A percentile compares a stretch with the other conserved stretches of the same genome.
phyloP scores from a whole-genome alignment of 2,329 filamentous ascomycete genomes.

The Cytospora paraplurivora region DNA sequence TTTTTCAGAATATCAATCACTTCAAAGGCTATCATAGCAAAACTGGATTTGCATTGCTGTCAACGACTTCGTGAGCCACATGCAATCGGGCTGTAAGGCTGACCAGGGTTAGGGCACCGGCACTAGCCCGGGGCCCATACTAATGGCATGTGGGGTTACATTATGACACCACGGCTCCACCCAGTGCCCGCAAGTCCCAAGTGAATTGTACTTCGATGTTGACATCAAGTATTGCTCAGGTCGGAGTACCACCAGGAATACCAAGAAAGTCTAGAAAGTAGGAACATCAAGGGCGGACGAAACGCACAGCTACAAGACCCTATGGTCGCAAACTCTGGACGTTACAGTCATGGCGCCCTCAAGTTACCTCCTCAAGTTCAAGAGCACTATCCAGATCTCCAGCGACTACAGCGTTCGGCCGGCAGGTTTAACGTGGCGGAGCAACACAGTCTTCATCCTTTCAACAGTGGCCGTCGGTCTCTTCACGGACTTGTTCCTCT shows the following conservation, averaged over 20 bases:
- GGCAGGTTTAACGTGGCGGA: conserved; percentile 48
- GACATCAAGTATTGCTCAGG: no score
- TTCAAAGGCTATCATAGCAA: no score
- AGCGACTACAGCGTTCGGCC: conserved; percentile 18
- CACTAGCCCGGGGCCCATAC: background rate
- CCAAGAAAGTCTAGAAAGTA: background rate
- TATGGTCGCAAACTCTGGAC: background rate
- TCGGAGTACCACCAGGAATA: no score
- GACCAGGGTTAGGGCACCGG: background rate
- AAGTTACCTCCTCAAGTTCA: conserved; percentile 4
- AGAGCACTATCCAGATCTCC: conserved; percentile 18
- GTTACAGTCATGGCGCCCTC: conserved; percentile 11
- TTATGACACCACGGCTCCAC: background rate
- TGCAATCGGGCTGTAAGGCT: background rate
- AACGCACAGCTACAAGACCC: background rate
- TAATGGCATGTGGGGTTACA: background rate
- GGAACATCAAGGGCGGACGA: background rate
- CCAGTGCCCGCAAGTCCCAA: no score
- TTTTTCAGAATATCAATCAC: no score
- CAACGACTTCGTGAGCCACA: background rate
- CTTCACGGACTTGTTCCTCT: conserved; percentile 62
- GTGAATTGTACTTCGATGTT: no score
- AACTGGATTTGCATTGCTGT: no score
- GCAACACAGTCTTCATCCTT: conserved; percentile 60
- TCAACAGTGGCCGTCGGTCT: conserved; percentile 57